Evolutionary conservation across 78 protist genomes (phyloP).

Genomic region (Creolimax fragrantissima): DNA sequence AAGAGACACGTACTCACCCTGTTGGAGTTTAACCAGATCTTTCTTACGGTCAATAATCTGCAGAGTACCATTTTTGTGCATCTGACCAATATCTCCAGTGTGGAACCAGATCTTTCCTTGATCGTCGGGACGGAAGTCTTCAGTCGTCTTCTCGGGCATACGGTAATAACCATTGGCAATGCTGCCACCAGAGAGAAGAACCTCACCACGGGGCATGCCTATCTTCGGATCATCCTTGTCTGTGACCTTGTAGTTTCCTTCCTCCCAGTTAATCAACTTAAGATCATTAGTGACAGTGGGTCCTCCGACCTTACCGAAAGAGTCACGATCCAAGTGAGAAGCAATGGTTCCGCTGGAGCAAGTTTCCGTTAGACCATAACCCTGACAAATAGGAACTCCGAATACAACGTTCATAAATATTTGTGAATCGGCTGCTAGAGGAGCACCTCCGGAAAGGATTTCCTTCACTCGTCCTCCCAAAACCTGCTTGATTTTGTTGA

Average conservation of each 20-base stretch:
- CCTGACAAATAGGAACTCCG: not conserved
- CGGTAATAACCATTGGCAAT: slow-evolving; percentile 61
- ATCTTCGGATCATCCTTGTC: not conserved
- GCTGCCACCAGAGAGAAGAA: slow-evolving; percentile 47
- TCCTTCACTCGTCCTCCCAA: slow-evolving; percentile 9
- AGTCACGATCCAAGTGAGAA: not conserved
- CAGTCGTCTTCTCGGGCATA: slow-evolving; percentile 60
- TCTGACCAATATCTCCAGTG: slow-evolving; percentile 74
- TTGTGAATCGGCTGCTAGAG: slow-evolving; percentile 38
- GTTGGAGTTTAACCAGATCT: slow-evolving; percentile 58
- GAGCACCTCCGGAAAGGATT: slow-evolving; percentile 62
- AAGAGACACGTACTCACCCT: slow-evolving; percentile 72
- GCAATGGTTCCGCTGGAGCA: not conserved
- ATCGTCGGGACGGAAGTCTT: slow-evolving; percentile 37
- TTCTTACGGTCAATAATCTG: slow-evolving; percentile 66
- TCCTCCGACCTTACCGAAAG: not conserved
- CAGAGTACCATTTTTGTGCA: slow-evolving; percentile 33
- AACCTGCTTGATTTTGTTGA: slow-evolving; percentile 25
- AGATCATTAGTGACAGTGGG: not conserved
- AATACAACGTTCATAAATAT: not conserved
- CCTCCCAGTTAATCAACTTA: slow-evolving; percentile 5
- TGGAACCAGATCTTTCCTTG: slow-evolving; percentile 45
- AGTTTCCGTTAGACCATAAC: slow-evolving; percentile 57
- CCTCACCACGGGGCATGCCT: slow-evolving; percentile 57
- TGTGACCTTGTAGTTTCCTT: not conserved